Base-by-base conservation (phyloP, 2,329 filamentous ascomycete genomes). In the Balansia obtecta region DNA sequence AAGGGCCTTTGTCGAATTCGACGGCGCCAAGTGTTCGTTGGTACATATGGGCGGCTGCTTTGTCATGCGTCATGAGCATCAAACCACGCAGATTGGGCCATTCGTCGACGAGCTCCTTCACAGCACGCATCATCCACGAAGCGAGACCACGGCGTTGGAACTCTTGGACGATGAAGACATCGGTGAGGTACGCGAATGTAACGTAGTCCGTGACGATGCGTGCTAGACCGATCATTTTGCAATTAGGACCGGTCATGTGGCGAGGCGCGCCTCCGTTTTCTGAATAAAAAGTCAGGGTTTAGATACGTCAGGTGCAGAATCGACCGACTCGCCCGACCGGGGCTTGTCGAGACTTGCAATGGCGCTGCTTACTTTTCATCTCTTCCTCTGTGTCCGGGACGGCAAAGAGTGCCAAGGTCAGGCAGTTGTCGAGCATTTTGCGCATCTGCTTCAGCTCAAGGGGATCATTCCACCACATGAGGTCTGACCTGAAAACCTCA, bases 121-220 rank as follows among this genome's bases (percentile, higher is more conserved):
- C 65, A 56, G 76, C 80, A 5, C 69, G 63, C 62, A 86, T 75
- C 60, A 87, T 65, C 80, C 82, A 87, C 42, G 69, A 74, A 3
- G 79, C 84, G 1, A 88, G 68, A 0, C 84, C 83, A 10, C 71
- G 68, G 4, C 76, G 73, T 60, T 83, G 81, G 57, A 80, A 77
- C 39, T 74, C 71, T 0, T 75, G 69, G 2, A 79, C 62, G 20
- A 87, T 69, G 62, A 83, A 87, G 18, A 86, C 79, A 58, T 87
- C 84, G 27, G 83, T 83, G 49, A 72, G 65, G 52, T 85, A 88
- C 34, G 76, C 81, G 57, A 86, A 79, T 0, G 83, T 84, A 45
- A 80, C 73, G 58, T 77, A 75, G 64, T 88, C 85, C 9, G 84
- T 88, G 48, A 88, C 68, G n/a, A 85, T 63, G 34, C 85, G 67